Percentiles rank a stretch among this genome's conserved stretches.
phyloP scores from a whole-genome alignment of 1,284 basidiomycete genomes.

The Phlebopus sp. region DNA sequence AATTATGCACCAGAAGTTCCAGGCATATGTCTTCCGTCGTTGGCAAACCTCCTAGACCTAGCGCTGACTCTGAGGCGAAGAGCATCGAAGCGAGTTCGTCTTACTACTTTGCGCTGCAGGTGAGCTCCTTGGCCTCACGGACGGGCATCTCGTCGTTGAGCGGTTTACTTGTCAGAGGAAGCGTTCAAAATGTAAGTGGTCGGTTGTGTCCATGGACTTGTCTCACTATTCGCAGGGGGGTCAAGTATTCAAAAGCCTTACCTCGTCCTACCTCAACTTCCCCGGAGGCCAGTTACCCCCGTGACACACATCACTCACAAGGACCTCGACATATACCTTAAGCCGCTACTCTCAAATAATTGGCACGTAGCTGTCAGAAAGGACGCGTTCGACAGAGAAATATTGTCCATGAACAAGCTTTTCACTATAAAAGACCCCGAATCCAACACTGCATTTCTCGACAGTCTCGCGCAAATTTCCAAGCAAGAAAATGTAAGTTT shows the following conservation, averaged over 20 bases:
- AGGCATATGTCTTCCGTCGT: too few species aligned
- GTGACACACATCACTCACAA: constrained; percentile 29
- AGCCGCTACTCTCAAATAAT: constrained; percentile 31
- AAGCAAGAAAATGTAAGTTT: constrained; percentile 33
- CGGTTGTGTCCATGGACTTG: neutral
- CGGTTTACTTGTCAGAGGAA: too few species aligned
- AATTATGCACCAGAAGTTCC: too few species aligned
- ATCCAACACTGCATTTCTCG: constrained; percentile 28
- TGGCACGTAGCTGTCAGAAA: constrained; percentile 31
- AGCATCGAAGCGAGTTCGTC: too few species aligned
- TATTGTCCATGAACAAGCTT: constrained; percentile 24
- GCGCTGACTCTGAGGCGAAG: too few species aligned
- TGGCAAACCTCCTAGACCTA: too few species aligned
- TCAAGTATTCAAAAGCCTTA: constrained; percentile 16
- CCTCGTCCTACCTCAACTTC: constrained; percentile 23
- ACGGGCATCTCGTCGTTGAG: too few species aligned
- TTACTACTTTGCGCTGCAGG: too few species aligned
- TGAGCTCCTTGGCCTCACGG: too few species aligned
- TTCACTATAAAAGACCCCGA: constrained; percentile 26
- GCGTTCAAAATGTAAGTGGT: constrained; percentile 11
- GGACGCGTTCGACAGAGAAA: constrained; percentile 8
- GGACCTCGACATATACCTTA: constrained; percentile 33
- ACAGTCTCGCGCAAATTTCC: constrained; percentile 25
- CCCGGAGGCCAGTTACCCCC: constrained; percentile 26
- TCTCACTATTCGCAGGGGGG: constrained; percentile 13